Evolutionary conservation across 306 rosid genomes (phyloP).

Genomic region (Pyrus communis): DNA sequence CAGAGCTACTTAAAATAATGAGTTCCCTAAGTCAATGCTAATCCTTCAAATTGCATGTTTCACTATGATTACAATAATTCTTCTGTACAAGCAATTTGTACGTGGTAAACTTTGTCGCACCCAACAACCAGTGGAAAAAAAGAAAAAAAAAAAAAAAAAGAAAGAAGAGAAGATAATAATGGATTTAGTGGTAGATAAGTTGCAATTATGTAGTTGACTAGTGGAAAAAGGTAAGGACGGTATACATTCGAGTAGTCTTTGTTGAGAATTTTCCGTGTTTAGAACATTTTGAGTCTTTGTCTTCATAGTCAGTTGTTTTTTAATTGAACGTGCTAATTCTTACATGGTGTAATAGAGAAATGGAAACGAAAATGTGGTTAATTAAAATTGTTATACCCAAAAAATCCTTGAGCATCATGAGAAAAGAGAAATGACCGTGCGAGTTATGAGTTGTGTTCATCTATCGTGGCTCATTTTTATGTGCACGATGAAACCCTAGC

Average conservation of each 20-base stretch:
- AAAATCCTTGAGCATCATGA: neutral
- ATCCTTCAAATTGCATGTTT: neutral
- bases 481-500: neutral
- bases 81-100: neutral
- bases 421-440: neutral
- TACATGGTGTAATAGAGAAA: neutral
- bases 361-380: neutral
- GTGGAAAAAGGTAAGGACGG: neutral
- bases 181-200: neutral
- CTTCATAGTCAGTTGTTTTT: no score
- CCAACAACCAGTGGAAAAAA: neutral
- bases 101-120: neutral
- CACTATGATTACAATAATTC: neutral
- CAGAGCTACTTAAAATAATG: neutral
- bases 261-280: no score
- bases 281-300: no score
- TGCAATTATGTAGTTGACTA: neutral
- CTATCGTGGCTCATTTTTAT: neutral
- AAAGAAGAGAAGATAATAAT: no score
- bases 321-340: no score
- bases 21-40: constrained; percentile 13
- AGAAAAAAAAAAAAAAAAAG: neutral
- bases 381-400: no score
- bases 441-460: neutral
- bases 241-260: no score